Conservation (phyloP, 768 basidiomycete species). For the Lactarius pseudohatsudake region DNA sequence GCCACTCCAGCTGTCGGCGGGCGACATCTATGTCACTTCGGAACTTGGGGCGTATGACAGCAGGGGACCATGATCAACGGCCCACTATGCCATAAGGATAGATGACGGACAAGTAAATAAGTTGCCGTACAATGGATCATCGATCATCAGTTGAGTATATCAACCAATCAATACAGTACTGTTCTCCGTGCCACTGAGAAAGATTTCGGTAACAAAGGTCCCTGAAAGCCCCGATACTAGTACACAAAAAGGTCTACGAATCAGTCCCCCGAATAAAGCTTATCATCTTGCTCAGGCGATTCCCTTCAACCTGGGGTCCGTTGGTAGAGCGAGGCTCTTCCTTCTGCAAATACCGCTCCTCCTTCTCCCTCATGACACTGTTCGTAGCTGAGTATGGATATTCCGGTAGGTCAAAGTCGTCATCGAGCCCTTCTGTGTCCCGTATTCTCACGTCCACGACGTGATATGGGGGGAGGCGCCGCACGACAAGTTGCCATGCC, state of each 20-base stretch:
- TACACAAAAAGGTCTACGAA: background rate
- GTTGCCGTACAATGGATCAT: background rate
- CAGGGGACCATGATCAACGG: no score
- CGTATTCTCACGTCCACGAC: conserved; percentile 26
- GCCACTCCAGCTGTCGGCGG: background rate
- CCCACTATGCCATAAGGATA: background rate
- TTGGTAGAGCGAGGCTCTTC: background rate
- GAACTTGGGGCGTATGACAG: background rate
- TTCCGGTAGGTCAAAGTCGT: conserved; percentile 18
- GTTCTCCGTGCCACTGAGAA: background rate
- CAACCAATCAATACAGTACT: background rate
- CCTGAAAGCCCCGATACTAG: background rate
- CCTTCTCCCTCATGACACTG: conserved; percentile 3
- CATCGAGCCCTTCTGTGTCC: conserved; percentile 12
- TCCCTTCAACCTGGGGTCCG: background rate
- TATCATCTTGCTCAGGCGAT: conserved; percentile 20
- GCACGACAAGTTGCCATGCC: conserved; percentile 28
- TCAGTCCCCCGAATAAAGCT: conserved; percentile 21
- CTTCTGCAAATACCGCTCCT: background rate
- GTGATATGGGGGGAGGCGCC: conserved; percentile 24
- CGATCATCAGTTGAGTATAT: background rate
- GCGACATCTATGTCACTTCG: background rate
- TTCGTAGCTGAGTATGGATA: conserved; percentile 8
- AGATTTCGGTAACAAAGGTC: background rate
- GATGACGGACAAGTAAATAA: background rate